Percentiles rank a stretch among this genome's conserved stretches.
Evolutionary conservation across 768 basidiomycete species (phyloP).

Genomic region (Thelephora ganbajun): DNA sequence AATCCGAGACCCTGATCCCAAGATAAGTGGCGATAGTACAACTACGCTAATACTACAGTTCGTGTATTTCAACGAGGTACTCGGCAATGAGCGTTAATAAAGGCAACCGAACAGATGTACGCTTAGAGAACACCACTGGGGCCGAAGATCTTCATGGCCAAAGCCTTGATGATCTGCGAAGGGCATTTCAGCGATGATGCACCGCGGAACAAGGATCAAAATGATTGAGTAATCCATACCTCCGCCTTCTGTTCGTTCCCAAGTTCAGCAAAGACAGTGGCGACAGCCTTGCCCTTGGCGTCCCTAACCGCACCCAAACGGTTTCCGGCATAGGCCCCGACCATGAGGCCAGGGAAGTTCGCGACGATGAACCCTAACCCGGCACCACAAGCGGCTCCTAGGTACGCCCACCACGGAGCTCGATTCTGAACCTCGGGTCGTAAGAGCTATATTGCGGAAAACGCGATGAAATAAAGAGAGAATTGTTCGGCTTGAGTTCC

Average conservation of each 20-base stretch:
- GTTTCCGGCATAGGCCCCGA: constrained; percentile 82
- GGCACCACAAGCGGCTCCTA: constrained; percentile 60
- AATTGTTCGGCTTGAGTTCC: not conserved
- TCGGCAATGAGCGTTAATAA: not conserved
- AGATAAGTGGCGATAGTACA: too few relatives aligned
- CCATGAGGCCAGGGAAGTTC: constrained; percentile 75
- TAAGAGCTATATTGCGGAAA: too few relatives aligned
- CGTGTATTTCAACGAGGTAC: too few relatives aligned
- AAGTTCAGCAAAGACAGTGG: constrained; percentile 70
- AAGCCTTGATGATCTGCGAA: not conserved
- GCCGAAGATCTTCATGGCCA: not conserved
- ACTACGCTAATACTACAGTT: too few relatives aligned
- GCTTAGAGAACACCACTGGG: not conserved
- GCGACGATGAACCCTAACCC: constrained; percentile 38
- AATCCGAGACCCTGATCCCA: too few relatives aligned
- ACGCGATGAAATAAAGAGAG: not conserved
- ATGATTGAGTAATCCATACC: constrained; percentile 27
- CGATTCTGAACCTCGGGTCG: constrained; percentile 69
- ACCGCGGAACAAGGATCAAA: not conserved
- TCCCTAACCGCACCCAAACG: constrained; percentile 84
- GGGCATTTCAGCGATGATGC: too few relatives aligned
- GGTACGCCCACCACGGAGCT: constrained; percentile 61
- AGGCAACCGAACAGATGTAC: not conserved
- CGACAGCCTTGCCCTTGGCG: constrained; percentile 90
- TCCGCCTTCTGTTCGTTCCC: constrained; percentile 76